Evolutionary conservation across 345 rosid genomes (phyloP), one percentile per base, ranked within the genome.

Genomic region (Hibiscus syriacus): DNA sequence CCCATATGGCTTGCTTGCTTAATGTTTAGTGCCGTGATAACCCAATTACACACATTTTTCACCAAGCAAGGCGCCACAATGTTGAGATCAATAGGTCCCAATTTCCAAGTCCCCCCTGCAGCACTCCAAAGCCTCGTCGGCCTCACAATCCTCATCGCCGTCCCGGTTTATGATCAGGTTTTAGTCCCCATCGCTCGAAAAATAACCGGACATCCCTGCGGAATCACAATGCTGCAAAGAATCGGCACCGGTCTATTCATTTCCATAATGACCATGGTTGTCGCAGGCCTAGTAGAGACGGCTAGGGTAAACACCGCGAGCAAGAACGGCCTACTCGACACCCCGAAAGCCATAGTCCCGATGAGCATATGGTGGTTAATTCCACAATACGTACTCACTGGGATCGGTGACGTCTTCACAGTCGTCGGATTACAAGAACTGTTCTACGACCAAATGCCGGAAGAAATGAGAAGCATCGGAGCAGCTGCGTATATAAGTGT

Each of bases 391-490:
- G 55, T 84, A 30, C 72, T 41, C 14, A 13, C n/a, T 4, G n/a
- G n/a, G 12, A 41, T 41, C 46, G n/a, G n/a, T 3, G 46, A 12
- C 84, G 82, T 78, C 9, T 88, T 92, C 69, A 68, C 86, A 4
- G 55, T 92, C 2, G 78, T 92, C 9, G 96, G 98, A 16, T 64
- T 92, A 73, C 93, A 88, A 74, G 88, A 90, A 76, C 27, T 92
- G 78, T 90, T 90, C 80, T 90, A 92, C 55, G 89, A 84, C 70
- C 92, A 92, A 67, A 78, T 92, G 88, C 98, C 98, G 0, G 90
- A 80, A 45, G 43, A 55, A 1, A 83, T 88, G 92, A 75, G 97
- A 76, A 92, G 97, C 68, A 26, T 88, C 6, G 97, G 96, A 5
- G 98, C 98, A 1, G 96, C 97, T 0, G 85, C 80, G 0, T 79